Evolutionary conservation across 1,284 basidiomycete species (phyloP).

Genomic region (Tetrapyrgos nigripes): DNA sequence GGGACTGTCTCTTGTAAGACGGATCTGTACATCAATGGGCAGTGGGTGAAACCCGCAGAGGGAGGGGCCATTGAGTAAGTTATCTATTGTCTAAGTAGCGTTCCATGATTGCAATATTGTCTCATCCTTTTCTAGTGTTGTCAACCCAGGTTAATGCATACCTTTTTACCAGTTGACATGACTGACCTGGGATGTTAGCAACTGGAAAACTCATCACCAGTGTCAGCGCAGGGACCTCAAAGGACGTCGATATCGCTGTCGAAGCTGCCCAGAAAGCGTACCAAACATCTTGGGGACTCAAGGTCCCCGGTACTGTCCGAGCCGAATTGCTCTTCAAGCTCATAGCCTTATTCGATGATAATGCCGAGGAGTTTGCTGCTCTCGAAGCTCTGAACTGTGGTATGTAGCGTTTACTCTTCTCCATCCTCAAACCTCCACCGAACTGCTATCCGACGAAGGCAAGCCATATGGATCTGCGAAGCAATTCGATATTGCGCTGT

Average conservation of each 20-base stretch:
- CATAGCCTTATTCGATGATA: slow-evolving; percentile 71
- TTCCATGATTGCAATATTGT: background rate
- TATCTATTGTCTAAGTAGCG: too few species aligned
- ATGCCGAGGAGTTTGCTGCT: slow-evolving; percentile 74
- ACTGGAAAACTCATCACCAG: slow-evolving; percentile 1
- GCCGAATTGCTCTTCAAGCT: slow-evolving; percentile 65
- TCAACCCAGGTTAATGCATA: background rate
- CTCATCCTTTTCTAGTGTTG: background rate
- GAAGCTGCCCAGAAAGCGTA: slow-evolving; percentile 47
- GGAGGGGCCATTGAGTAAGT: background rate
- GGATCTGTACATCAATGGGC: background rate
- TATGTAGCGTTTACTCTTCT: slow-evolving; percentile 14
- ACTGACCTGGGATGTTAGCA: background rate
- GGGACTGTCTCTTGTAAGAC: background rate
- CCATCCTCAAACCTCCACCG: background rate
- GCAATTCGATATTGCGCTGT: slow-evolving; percentile 55
- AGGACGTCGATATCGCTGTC: slow-evolving; percentile 8
- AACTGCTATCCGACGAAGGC: slow-evolving; percentile 34
- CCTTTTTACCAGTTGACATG: too few species aligned
- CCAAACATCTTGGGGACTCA: slow-evolving; percentile 66
- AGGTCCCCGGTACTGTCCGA: slow-evolving; percentile 58
- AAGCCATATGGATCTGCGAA: slow-evolving; percentile 60
- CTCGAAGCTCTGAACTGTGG: slow-evolving; percentile 76
- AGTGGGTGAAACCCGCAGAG: background rate
- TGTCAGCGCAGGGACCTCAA: background rate